A percentile compares a stretch with the other conserved stretches of the same genome.
These are phyloP conservation scores for Euphrasia confusa DNA, from an alignment of 257 asterid species.

Conservation along the genomic window DNA sequence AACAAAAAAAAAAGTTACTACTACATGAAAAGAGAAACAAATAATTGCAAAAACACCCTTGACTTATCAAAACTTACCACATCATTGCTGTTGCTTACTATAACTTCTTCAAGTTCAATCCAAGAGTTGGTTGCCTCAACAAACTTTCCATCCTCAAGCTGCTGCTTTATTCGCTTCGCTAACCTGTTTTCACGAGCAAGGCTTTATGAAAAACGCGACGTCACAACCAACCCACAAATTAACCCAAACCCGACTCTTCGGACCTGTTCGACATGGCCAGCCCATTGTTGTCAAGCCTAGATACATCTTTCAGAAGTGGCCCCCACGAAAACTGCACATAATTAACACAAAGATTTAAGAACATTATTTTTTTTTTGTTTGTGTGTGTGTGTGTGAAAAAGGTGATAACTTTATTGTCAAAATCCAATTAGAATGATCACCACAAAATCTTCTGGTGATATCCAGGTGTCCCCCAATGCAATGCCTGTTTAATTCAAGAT, in stretches of 20 bases:
- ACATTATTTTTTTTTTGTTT: neutral
- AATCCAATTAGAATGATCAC: conserved; percentile 27
- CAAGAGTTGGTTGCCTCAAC: conserved; percentile 39
- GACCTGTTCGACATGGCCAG: conserved; percentile 56
- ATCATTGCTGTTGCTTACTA: conserved; percentile 34
- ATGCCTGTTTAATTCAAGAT: conserved; percentile 33
- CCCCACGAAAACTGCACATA: conserved; percentile 70
- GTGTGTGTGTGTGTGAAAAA: neutral
- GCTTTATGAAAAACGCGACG: neutral
- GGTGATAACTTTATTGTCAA: neutral
- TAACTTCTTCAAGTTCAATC: conserved; percentile 37
- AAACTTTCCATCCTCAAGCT: conserved; percentile 41
- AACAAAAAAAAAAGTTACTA: neutral
- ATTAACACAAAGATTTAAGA: conserved; percentile 4
- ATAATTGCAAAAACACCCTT: neutral
- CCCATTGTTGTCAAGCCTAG: conserved; percentile 62
- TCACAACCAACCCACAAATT: conserved; percentile 27
- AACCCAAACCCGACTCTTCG: neutral
- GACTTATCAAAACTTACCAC: too few species aligned
- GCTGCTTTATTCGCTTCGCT: conserved; percentile 43
- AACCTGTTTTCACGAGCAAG: conserved; percentile 36
- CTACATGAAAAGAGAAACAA: neutral
- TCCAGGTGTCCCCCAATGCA: conserved; percentile 74
- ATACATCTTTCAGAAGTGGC: conserved; percentile 68
- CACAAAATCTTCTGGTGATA: conserved; percentile 84